Evolutionary conservation across 805 yeast genomes (phyloP).

Genomic region (Clavispora asparagi): DNA sequence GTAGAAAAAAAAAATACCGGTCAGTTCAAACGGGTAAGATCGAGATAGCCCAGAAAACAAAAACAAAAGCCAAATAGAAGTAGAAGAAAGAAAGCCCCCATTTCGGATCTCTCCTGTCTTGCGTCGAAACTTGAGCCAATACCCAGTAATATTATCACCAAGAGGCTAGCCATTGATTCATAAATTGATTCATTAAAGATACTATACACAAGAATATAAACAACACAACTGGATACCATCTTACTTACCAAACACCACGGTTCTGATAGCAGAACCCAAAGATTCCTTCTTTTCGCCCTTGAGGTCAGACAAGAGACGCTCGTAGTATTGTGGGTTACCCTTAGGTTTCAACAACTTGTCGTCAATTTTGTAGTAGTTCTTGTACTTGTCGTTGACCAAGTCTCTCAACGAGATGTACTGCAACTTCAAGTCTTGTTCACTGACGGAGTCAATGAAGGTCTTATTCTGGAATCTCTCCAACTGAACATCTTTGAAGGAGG

Average conservation of each 20-base stretch:
- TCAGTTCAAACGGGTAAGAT: no score
- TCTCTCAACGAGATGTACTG: constrained; percentile 57
- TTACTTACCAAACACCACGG: constrained; percentile 71
- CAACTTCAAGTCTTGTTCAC: constrained; percentile 49
- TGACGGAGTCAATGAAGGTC: constrained; percentile 31
- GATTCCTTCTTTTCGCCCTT: constrained; percentile 68
- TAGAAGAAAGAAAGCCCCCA: no score
- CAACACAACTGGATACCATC: neutral
- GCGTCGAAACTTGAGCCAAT: no score
- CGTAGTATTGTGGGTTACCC: constrained; percentile 79
- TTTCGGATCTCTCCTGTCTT: no score
- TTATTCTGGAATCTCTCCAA: constrained; percentile 36
- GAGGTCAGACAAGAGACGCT: constrained; percentile 63
- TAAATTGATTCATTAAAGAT: neutral
- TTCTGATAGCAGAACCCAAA: constrained; percentile 59
- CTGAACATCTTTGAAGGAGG: constrained; percentile 66
- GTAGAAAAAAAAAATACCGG: no score
- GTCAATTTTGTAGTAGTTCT: constrained; percentile 56
- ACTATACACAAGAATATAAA: constrained; percentile 1
- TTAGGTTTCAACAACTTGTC: constrained; percentile 71
- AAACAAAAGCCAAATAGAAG: no score
- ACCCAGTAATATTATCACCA: no score
- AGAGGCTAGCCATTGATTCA: neutral
- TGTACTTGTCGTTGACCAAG: constrained; percentile 56
- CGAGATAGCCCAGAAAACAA: no score